Evolutionary conservation across 176 grass and related monocot species (phyloP).

Genomic region (Oryza meyeriana): DNA sequence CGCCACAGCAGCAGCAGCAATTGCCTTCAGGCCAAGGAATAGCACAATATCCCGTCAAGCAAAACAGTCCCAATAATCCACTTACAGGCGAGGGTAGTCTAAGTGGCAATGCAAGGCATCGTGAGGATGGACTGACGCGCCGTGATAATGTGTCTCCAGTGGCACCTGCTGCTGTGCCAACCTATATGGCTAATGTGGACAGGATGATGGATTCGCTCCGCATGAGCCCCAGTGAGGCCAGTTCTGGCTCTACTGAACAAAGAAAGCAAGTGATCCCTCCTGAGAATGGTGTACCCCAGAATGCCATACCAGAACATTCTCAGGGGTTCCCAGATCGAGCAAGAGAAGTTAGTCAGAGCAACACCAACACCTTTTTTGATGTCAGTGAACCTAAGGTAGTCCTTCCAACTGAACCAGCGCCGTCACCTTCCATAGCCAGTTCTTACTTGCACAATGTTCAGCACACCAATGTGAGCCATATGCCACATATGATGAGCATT

Average conservation of each 20-base stretch:
- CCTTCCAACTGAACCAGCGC: conserved; percentile 42
- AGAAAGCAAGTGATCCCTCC: conserved; percentile 28
- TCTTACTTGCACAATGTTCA: conserved; percentile 66
- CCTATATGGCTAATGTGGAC: conserved; percentile 51
- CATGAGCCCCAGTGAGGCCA: conserved; percentile 32
- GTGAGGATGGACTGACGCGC: conserved; percentile 41
- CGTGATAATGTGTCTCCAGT: conserved; percentile 31
- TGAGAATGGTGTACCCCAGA: conserved; percentile 47
- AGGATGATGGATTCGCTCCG: conserved; percentile 56
- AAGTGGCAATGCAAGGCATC: conserved; percentile 44
- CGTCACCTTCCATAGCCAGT: conserved; percentile 41
- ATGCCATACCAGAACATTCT: conserved; percentile 33
- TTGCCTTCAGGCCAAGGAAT: conserved; percentile 35
- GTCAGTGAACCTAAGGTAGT: conserved; percentile 51
- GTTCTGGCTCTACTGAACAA: conserved; percentile 39
- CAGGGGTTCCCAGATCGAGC: conserved; percentile 25
- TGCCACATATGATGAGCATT: conserved; percentile 58
- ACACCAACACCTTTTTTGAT: conserved; percentile 50
- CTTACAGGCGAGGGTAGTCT: conserved; percentile 51
- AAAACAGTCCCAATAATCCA: conserved; percentile 18
- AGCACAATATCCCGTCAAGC: conserved; percentile 43
- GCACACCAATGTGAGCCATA: conserved; percentile 46
- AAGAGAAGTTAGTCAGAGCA: conserved; percentile 39
- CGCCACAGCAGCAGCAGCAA: neutral
- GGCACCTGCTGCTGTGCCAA: conserved; percentile 38